Conservation (phyloP, 1,139 yeast species). For the Saccharomycopsis phalli region DNA sequence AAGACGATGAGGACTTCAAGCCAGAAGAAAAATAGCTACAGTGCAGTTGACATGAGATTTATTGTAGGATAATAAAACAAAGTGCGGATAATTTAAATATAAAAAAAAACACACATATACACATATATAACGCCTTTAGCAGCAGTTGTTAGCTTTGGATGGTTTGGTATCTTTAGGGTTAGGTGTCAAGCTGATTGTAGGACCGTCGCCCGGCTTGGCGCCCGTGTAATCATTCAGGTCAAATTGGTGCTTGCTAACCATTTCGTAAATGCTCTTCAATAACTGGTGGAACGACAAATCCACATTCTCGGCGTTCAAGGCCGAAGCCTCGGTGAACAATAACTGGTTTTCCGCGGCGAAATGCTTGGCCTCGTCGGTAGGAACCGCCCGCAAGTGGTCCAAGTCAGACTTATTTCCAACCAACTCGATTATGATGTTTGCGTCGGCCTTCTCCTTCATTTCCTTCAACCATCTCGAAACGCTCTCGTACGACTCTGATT, state of each 20-base stretch:
- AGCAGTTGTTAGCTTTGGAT: slow-evolving; percentile 56
- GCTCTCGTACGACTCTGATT: slow-evolving; percentile 86
- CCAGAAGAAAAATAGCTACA: slow-evolving; percentile 16
- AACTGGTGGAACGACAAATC: slow-evolving; percentile 91
- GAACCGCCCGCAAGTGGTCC: slow-evolving; percentile 92
- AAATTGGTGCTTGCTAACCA: slow-evolving; percentile 79
- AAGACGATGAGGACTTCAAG: slow-evolving; percentile 27
- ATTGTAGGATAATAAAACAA: no score
- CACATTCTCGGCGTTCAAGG: slow-evolving; percentile 89
- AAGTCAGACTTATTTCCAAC: slow-evolving; percentile 96
- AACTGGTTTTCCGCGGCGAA: slow-evolving; percentile 91
- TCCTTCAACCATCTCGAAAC: slow-evolving; percentile 95
- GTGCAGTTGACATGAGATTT: no score
- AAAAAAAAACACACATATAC: no score
- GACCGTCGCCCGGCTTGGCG: slow-evolving; percentile 61
- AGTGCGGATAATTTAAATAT: no score
- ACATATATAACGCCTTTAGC: slow-evolving; percentile 36
- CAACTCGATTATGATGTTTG: slow-evolving; percentile 90
- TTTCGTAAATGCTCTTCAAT: slow-evolving; percentile 84
- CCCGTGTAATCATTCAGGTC: slow-evolving; percentile 54
- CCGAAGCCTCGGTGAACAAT: slow-evolving; percentile 95
- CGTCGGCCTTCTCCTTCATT: slow-evolving; percentile 93
- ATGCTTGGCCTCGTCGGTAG: slow-evolving; percentile 94
- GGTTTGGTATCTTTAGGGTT: slow-evolving; percentile 75
- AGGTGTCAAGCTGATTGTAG: slow-evolving; percentile 88